Base-by-base conservation (phyloP, 768 basidiomycete species). In the Lentinula detonsa region DNA sequence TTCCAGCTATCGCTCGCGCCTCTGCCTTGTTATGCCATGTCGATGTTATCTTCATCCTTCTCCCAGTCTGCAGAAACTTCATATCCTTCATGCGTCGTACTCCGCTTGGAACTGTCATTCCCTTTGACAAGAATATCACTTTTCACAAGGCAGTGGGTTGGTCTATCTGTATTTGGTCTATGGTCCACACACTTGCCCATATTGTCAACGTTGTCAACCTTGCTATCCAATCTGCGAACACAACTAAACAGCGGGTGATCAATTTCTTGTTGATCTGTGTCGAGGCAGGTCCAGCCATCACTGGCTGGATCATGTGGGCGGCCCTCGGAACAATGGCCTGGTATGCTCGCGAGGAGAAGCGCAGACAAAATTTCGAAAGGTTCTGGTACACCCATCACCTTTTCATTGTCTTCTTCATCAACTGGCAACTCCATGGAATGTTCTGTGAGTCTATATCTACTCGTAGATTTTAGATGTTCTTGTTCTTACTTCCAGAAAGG, bases 341-440 rank as follows among this genome's bases (percentile, higher is more conserved):
- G 78, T 97, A 85, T 68, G 90, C 94, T 2, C 77, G 84, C 65
- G 94, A 95, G 75, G 95, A 91, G 76, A 77, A 82, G 34, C 84
- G 88, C 56, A 81, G 85, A 60, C 82, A 84, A 11, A 83, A 87
- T 66, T 98, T 95, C 66, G 94, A 98, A 76, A 76, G 81, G 69
- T 95, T 95, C 78, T 94, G 91, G 89, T 93, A 93, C 72, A 81
- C 85, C 8, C 87, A 92, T 70, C 90, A 97, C 71, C 79, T 97
- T 63, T 96, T 95, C 78, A 84, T 96, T 68, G 70, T 91, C 61
- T 96, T 96, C 84, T 97, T 98, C 80, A 82, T 93, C 71, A 78
- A 80, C 70, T 97, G 95, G 95, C 95, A 98, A 72, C 78, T 96
- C 34, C 95, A 95, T 69, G 94, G 94, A 58, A 90, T 95, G 90